Evolutionary conservation across 108 stramenopile species (phyloP).

Genomic region (Skeletonema tropicum): DNA sequence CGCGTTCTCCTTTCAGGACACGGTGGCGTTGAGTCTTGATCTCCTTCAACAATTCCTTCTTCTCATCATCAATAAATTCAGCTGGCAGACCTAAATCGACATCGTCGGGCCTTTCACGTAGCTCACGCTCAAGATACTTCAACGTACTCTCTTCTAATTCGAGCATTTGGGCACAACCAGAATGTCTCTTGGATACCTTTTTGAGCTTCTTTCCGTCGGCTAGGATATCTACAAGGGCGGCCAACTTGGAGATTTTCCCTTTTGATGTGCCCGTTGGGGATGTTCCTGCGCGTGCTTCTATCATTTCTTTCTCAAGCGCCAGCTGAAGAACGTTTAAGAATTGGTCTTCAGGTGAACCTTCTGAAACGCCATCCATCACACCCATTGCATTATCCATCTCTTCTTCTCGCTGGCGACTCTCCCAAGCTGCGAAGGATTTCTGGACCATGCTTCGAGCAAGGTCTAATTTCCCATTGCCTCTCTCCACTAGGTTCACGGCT

Average conservation of each 20-base stretch:
- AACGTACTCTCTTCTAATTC: slow-evolving; percentile 72
- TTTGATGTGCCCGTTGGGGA: slow-evolving; percentile 43
- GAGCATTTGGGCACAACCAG: slow-evolving; percentile 48
- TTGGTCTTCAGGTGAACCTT: slow-evolving; percentile 57
- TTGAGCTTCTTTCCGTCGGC: slow-evolving; percentile 71
- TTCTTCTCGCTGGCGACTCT: slow-evolving; percentile 55
- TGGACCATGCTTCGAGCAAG: slow-evolving; percentile 71
- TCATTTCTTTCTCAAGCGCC: slow-evolving; percentile 38
- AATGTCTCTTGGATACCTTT: slow-evolving; percentile 65
- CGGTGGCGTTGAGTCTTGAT: slow-evolving; percentile 66
- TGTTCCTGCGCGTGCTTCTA: slow-evolving; percentile 49
- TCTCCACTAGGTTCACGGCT: slow-evolving; percentile 73
- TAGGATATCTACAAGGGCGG: slow-evolving; percentile 56
- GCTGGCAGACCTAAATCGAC: slow-evolving; percentile 30
- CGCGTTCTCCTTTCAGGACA: slow-evolving; percentile 48
- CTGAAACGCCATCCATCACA: no score
- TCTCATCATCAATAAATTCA: slow-evolving; percentile 45
- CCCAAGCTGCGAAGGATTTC: slow-evolving; percentile 83
- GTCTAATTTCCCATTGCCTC: slow-evolving; percentile 73
- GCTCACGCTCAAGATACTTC: slow-evolving; percentile 62
- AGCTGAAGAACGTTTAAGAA: slow-evolving; percentile 56
- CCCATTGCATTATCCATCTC: slow-evolving; percentile 39
- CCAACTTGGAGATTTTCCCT: slow-evolving; percentile 42
- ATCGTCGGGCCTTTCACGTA: slow-evolving; percentile 14
- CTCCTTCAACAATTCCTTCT: slow-evolving; percentile 50